Conservation (phyloP, 2,329 filamentous ascomycete genomes). For the Geosmithia putterillii region DNA sequence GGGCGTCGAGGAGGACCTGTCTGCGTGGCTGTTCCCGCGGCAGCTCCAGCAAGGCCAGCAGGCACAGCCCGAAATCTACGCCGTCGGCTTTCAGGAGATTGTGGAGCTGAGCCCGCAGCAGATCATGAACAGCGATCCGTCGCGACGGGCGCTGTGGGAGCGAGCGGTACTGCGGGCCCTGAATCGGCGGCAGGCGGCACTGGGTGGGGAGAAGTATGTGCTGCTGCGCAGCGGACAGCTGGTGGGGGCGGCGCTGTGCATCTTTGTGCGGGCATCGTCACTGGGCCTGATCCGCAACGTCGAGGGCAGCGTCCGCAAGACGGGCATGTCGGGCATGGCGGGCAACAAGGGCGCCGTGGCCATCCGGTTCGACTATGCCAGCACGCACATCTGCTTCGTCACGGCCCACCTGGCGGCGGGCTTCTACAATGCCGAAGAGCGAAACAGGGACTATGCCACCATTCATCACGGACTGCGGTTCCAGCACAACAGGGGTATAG, state of each 20-base stretch:
- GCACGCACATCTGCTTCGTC: conserved; percentile 86
- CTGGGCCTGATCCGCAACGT: conserved; percentile 87
- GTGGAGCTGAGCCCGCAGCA: conserved; percentile 96
- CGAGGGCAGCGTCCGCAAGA: conserved; percentile 89
- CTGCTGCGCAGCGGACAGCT: conserved; percentile 84
- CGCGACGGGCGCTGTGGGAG: conserved; percentile 78
- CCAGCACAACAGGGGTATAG: conserved; percentile 80
- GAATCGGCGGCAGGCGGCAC: conserved; percentile 55
- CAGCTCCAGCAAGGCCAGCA: conserved; percentile 25
- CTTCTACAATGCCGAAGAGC: conserved; percentile 92
- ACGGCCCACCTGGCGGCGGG: conserved; percentile 94
- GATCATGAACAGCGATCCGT: conserved; percentile 96
- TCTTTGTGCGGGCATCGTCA: conserved; percentile 74
- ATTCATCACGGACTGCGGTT: conserved; percentile 83
- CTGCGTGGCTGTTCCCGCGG: conserved; percentile 70
- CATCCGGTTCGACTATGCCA: conserved; percentile 89
- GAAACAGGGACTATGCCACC: conserved; percentile 84
- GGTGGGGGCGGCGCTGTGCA: conserved; percentile 82
- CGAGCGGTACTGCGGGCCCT: conserved; percentile 63
- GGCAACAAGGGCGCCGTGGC: conserved; percentile 97
- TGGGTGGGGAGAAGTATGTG: conserved; percentile 70
- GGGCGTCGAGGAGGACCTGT: conserved; percentile 68
- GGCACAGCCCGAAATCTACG: conserved; percentile 71
- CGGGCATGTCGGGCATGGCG: conserved; percentile 88
- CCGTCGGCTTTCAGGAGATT: conserved; percentile 93